A percentile compares a stretch with the other conserved stretches of the same genome.
phyloP scores from a whole-genome alignment of 495 filamentous ascomycete species.

The Xylaria scruposa region DNA sequence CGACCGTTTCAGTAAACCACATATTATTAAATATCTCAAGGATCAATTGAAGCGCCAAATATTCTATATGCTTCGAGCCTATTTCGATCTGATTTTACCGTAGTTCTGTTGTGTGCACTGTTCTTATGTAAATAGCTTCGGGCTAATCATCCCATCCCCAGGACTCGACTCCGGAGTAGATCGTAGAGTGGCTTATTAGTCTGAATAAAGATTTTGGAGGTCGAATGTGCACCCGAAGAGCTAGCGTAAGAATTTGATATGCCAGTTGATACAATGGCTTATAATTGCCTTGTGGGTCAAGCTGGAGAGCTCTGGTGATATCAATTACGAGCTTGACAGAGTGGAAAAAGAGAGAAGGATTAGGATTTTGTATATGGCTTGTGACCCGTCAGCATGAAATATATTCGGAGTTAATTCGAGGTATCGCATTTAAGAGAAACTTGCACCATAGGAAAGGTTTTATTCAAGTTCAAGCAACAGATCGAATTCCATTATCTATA shows the following conservation, averaged over 20 bases:
- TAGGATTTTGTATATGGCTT: conserved; percentile 17
- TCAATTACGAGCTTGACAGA: background rate
- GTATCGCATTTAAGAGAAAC: conserved; percentile 40
- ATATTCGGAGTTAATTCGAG: conserved; percentile 41
- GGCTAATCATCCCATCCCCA: too few relatives aligned
- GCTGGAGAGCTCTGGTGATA: conserved; percentile 28
- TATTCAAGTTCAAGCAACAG: conserved; percentile 39
- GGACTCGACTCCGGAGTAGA: background rate
- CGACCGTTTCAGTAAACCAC: too few relatives aligned
- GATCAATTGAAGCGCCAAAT: too few relatives aligned
- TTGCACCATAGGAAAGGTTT: conserved; percentile 35
- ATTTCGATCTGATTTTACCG: too few relatives aligned
- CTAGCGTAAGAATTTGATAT: conserved; percentile 27
- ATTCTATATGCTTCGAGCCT: too few relatives aligned
- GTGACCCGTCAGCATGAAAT: conserved; percentile 45
- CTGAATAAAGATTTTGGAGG: background rate
- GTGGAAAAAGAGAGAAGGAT: background rate
- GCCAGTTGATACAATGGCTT: conserved; percentile 28
- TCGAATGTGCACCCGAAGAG: background rate
- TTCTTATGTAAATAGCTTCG: too few relatives aligned
- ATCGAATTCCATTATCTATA: background rate
- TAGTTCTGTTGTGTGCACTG: too few relatives aligned
- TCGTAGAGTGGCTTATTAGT: background rate
- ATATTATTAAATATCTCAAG: too few relatives aligned
- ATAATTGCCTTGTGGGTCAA: conserved; percentile 5